Evolutionary conservation across 2,329 filamentous ascomycete genomes (phyloP).

Genomic region (Mycocentrospora acerina): DNA sequence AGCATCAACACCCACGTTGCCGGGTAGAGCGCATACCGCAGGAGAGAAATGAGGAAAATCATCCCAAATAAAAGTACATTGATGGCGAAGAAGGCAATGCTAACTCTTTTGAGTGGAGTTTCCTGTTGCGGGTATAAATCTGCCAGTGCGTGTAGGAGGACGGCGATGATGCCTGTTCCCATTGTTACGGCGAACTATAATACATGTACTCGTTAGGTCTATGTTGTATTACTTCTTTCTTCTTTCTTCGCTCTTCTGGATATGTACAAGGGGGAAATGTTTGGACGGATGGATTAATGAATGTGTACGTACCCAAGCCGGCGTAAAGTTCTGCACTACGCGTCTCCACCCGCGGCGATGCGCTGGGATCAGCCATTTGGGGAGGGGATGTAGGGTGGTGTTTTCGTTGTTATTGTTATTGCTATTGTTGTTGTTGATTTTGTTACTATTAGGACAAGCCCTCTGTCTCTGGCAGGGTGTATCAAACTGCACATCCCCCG

Average conservation of each 20-base stretch:
- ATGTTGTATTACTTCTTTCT: too few relatives aligned
- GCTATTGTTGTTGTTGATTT: too few relatives aligned
- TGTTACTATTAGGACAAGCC: too few relatives aligned
- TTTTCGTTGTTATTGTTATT: too few relatives aligned
- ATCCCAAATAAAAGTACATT: conserved; percentile 58
- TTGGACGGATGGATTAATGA: too few relatives aligned
- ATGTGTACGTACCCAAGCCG: conserved; percentile 33
- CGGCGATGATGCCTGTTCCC: conserved; percentile 45
- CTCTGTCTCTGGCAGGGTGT: too few relatives aligned
- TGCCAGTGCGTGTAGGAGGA: conserved; percentile 62
- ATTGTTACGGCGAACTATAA: conserved; percentile 28
- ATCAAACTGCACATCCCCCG: too few relatives aligned
- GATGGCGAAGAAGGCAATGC: conserved; percentile 60
- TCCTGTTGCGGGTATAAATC: conserved; percentile 53
- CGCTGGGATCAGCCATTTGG: conserved; percentile 28
- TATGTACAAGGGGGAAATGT: too few relatives aligned
- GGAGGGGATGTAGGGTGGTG: conserved; percentile 8
- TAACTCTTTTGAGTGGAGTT: conserved; percentile 53
- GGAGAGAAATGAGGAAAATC: conserved; percentile 56
- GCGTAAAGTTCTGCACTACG: conserved; percentile 37
- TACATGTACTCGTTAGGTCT: too few relatives aligned
- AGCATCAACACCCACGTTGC: conserved; percentile 68
- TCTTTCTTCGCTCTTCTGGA: too few relatives aligned
- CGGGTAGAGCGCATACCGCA: conserved; percentile 66
- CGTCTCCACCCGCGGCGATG: conserved; percentile 31